Base-by-base conservation (phyloP, 2,329 filamentous ascomycete genomes). In the Dactylellina drechsleri region DNA sequence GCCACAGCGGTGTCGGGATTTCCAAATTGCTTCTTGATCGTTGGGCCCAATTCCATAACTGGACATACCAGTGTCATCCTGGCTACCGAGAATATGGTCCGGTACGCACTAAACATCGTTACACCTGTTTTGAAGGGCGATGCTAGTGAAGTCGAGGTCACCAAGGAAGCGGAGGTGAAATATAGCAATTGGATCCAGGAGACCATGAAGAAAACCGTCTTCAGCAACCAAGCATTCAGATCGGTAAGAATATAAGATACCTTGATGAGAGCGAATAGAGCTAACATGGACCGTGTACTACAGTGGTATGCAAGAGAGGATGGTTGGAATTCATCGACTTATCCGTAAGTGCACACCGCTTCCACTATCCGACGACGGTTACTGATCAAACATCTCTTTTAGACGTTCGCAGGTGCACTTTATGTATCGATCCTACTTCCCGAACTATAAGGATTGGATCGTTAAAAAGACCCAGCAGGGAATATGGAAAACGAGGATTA, bases 21-120 rank as follows among this genome's bases (percentile, higher is more conserved):
- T 78, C 88, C 88, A 1, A 90, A 90, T 78, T 87, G 90, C 78
- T 90, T 90, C 81, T 83, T 89, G 67, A 81, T 90, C 2, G 56
- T 73, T 15, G 74, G 88, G 0, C 88, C 88, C 0, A 91, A 91
- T 78, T 86, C 87, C 0, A 83, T 83, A 0, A 90, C 88, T 0
- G 89, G 88, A 0, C 88, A 91, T 79, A 86, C 84, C 0, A 87
- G 85, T 12, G 86, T 88, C 8, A 84, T 89, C 53, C 83, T 89
- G 78, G 86, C 87, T 0, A 83, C 83, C 2, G 88, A 90, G 77
- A 90, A 89, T 79, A 85, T 85, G 79, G 82, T 89, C 77, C 86
- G 88, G 73, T 89, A 86, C 79, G 84, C 85, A 0, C 79, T 90
- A 8, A 86, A 86, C 0, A 84, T 90, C 76, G 85, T 90, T 77